Evolutionary conservation across 352 stramenopile species (phyloP).

Genomic region (Pythium scleroteichum): DNA sequence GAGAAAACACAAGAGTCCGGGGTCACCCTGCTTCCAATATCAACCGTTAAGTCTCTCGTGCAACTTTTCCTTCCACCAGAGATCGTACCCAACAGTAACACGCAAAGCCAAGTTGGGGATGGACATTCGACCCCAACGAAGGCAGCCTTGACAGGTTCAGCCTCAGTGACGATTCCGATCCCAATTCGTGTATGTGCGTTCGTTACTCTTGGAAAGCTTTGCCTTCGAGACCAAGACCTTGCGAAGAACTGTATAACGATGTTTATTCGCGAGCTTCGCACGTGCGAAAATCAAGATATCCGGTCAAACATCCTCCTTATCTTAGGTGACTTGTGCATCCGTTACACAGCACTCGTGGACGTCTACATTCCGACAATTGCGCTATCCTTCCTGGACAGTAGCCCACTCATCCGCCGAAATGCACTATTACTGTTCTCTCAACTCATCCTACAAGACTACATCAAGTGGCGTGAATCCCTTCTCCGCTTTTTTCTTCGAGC

Average conservation of each 20-base stretch:
- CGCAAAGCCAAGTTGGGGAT: constrained; percentile 13
- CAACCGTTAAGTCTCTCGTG: constrained; percentile 57
- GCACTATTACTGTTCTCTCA: constrained; percentile 95
- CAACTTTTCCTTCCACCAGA: constrained; percentile 78
- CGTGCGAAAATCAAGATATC: constrained; percentile 81
- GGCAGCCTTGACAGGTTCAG: constrained; percentile 6
- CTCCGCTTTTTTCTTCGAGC: constrained; percentile 95
- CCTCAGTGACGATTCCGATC: constrained; percentile 55
- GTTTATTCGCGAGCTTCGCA: constrained; percentile 93
- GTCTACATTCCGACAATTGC: constrained; percentile 96
- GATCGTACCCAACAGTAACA: constrained; percentile 33
- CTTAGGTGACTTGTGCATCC: constrained; percentile 95
- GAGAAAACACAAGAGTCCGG: constrained; percentile 54
- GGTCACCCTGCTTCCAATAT: constrained; percentile 56
- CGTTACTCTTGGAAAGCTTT: constrained; percentile 94
- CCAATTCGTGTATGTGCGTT: constrained; percentile 92
- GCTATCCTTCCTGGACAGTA: constrained; percentile 81
- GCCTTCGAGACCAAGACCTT: constrained; percentile 92
- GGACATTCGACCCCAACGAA: constrained; percentile 30
- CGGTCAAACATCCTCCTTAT: constrained; percentile 97
- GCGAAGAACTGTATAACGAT: constrained; percentile 95
- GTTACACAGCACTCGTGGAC: constrained; percentile 96
- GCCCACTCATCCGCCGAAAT: constrained; percentile 90
- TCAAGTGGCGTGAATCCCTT: constrained; percentile 97
- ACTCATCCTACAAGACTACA: constrained; percentile 97